A percentile compares a stretch with the other conserved stretches of the same genome.
Evolutionary conservation across 768 basidiomycete genomes (phyloP).

Genomic region (Phanerochaete sordida): DNA sequence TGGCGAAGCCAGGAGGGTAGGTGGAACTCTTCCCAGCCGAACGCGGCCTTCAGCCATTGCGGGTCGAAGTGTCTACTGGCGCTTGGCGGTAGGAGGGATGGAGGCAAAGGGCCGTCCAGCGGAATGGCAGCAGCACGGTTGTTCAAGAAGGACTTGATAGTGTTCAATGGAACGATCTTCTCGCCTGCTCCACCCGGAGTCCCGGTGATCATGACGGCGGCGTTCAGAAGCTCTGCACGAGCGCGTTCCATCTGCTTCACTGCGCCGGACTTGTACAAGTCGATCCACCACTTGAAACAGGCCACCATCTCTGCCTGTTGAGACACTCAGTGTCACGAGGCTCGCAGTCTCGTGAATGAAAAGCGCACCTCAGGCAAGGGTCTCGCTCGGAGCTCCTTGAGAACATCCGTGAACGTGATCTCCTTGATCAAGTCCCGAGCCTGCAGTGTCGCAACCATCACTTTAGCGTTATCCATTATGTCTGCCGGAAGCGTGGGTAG

Average conservation of each 20-base stretch:
- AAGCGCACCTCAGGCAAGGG: constrained; percentile 51
- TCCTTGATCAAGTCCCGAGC: constrained; percentile 62
- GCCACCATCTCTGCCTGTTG: constrained; percentile 54
- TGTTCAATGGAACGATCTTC: constrained; percentile 63
- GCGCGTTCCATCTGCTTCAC: constrained; percentile 38
- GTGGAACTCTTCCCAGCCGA: constrained; percentile 79
- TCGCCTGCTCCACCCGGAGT: constrained; percentile 36
- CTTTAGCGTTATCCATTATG: constrained; percentile 50
- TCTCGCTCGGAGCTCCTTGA: constrained; percentile 67
- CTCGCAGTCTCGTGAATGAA: neutral
- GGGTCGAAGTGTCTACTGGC: constrained; percentile 59
- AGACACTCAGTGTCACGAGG: neutral
- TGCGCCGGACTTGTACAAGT: constrained; percentile 36
- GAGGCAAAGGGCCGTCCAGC: constrained; percentile 71
- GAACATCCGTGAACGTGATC: constrained; percentile 79
- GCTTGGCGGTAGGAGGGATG: constrained; percentile 62
- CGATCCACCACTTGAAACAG: constrained; percentile 85
- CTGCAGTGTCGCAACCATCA: constrained; percentile 60
- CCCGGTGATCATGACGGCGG: constrained; percentile 55
- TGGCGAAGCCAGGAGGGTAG: constrained; percentile 73
- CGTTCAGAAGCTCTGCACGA: constrained; percentile 64
- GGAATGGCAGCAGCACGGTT: constrained; percentile 58
- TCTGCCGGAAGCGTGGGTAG: constrained; percentile 71
- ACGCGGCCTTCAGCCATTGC: constrained; percentile 45
- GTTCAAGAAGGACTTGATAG: constrained; percentile 71